phyloP scores from a whole-genome alignment of 1,284 basidiomycete species.

The Cutaneotrichosporon sp. region DNA sequence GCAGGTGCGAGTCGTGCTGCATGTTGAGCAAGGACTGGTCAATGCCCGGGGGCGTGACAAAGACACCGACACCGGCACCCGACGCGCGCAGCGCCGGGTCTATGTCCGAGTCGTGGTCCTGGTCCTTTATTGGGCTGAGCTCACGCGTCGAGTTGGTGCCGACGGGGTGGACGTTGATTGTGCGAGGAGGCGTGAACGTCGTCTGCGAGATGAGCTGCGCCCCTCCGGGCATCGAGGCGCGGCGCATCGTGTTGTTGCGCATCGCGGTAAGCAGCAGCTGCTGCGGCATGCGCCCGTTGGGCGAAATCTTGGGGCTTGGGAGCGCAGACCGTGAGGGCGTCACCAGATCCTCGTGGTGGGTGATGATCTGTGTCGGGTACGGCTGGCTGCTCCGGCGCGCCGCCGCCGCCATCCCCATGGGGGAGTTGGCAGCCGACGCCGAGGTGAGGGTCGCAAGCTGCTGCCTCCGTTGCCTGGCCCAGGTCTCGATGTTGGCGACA shows the following conservation, averaged over 20 bases:
- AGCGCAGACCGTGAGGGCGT: conserved; percentile 12
- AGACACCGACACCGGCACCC: conserved; percentile 5
- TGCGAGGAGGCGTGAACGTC: conserved; percentile 47
- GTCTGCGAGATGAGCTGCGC: conserved; percentile 44
- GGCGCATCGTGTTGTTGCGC: conserved; percentile 42
- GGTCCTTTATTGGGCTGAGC: conserved; percentile 44
- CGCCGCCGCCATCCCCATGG: conserved; percentile 39
- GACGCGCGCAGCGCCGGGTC: conserved; percentile 22
- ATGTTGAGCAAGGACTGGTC: conserved; percentile 11
- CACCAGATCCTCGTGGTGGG: conserved; percentile 10
- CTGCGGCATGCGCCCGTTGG: conserved; percentile 34
- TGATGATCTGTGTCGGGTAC: conserved; percentile 38
- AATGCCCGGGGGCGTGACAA: conserved; percentile 8
- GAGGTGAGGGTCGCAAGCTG: conserved; percentile 10
- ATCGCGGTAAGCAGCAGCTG: conserved; percentile 43
- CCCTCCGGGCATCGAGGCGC: conserved; percentile 45
- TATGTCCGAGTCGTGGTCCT: conserved; percentile 26
- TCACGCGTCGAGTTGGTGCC: conserved; percentile 21
- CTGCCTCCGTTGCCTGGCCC: conserved; percentile 25
- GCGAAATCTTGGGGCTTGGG: conserved; percentile 39
- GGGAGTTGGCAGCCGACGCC: conserved; percentile 22
- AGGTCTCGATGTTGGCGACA: conserved; percentile 38
- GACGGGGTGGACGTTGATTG: conserved; percentile 5
- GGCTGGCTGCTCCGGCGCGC: conserved; percentile 44
- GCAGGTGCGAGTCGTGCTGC: conserved; percentile 6